Percentiles rank a stretch among this genome's conserved stretches.
Evolutionary conservation across 768 basidiomycete genomes (phyloP).

Genomic region (Amyloporia xantha): DNA sequence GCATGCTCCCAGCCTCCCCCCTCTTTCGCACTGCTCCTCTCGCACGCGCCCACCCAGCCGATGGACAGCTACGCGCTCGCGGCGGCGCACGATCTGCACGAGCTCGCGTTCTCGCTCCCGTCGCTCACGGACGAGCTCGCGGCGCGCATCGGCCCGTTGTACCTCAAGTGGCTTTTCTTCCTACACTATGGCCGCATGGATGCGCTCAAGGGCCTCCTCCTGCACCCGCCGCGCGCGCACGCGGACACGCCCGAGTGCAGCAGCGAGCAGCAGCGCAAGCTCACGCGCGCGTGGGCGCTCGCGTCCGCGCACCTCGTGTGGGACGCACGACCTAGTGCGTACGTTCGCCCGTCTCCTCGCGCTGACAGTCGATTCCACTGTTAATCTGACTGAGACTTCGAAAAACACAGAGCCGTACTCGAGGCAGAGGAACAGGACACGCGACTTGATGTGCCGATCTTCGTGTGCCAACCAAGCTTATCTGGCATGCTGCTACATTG

Average conservation of each 20-base stretch:
- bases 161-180: slow-evolving; percentile 34
- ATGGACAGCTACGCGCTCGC: slow-evolving; percentile 35
- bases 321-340: slow-evolving; percentile 22
- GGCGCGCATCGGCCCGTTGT: slow-evolving; percentile 32
- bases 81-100: slow-evolving; percentile 30
- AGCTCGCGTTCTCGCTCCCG: slow-evolving; percentile 29
- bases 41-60: slow-evolving; percentile 28
- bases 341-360: too few relatives aligned
- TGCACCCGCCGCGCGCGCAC: slow-evolving; percentile 22
- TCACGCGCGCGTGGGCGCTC: slow-evolving; percentile 26
- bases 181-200: slow-evolving; percentile 32
- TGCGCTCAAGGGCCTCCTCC: slow-evolving; percentile 27
- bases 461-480: too few relatives aligned
- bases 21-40: slow-evolving; percentile 28
- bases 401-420: too few relatives aligned
- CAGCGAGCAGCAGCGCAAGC: slow-evolving; percentile 14
- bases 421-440: too few relatives aligned
- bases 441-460: too few relatives aligned
- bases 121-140: slow-evolving; percentile 33
- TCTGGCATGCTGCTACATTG: too few relatives aligned
- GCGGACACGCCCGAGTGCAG: slow-evolving; percentile 14
- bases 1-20: slow-evolving; percentile 24
- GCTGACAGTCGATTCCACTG: too few relatives aligned
- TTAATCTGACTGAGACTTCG: too few relatives aligned
- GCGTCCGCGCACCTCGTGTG: slow-evolving; percentile 23